phyloP scores from a whole-genome alignment of 2,329 filamentous ascomycete genomes.

The Fusarium floridanum region DNA sequence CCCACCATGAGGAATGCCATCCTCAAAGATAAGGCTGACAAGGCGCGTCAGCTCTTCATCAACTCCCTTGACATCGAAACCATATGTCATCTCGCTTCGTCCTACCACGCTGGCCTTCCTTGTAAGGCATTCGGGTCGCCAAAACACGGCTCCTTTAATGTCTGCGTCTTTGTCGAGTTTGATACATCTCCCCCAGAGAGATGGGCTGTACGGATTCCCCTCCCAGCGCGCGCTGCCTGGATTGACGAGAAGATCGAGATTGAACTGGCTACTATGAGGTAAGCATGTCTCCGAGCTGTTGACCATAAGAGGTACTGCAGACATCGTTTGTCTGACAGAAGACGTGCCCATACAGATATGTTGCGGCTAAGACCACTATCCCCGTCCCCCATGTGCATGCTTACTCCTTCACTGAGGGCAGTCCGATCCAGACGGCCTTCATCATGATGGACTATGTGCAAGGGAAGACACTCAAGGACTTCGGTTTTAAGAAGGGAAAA shows the following conservation, averaged over 20 bases:
- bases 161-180: constrained; percentile 5
- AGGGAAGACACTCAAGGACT: neutral
- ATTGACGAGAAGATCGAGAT: neutral
- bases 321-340: neutral
- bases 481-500: neutral
- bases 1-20: neutral
- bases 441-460: constrained; percentile 11
- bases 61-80: neutral
- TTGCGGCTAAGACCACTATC: constrained; percentile 5
- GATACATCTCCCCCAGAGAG: neutral
- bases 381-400: constrained; percentile 3
- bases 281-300: neutral
- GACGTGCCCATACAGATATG: neutral
- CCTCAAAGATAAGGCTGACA: neutral
- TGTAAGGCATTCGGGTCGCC: neutral
- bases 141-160: constrained; percentile 3
- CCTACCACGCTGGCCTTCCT: neutral
- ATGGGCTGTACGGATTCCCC: constrained; percentile 4
- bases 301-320: no score
- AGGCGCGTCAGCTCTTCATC: neutral
- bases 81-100: neutral
- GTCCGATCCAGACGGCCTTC: neutral
- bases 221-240: neutral
- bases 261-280: constrained; percentile 10
- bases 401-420: neutral